A percentile compares a stretch with the other conserved stretches of the same genome.
These are phyloP conservation scores for Colletotrichum sp. DNA, from an alignment of 2,329 filamentous ascomycete species.

Conservation along the genomic window DNA sequence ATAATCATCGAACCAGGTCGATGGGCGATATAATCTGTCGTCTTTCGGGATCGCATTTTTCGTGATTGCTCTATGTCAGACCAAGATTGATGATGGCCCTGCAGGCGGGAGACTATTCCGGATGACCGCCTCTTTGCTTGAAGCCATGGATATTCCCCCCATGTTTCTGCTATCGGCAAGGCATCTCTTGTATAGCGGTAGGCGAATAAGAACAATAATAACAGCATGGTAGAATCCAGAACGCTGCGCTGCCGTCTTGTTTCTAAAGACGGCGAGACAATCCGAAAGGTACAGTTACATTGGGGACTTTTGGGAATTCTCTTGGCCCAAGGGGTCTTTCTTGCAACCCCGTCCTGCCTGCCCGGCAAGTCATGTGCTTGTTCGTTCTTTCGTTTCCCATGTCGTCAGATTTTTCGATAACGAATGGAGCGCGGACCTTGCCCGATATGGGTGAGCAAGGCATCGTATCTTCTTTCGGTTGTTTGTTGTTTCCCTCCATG, in stretches of 20 bases:
- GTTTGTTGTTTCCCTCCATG: background rate
- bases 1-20: background rate
- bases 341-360: background rate
- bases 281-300: constrained; percentile 11
- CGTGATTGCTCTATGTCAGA: background rate
- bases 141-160: background rate
- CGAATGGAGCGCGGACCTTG: background rate
- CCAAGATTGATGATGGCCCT: background rate
- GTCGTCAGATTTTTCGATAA: background rate
- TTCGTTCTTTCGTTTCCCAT: background rate
- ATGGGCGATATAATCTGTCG: background rate
- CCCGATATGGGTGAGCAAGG: background rate
- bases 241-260: background rate
- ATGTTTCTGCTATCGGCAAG: constrained; percentile 14
- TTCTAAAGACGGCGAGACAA: background rate
- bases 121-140: background rate
- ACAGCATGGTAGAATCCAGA: background rate
- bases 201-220: background rate
- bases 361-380: background rate
- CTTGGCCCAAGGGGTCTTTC: background rate
- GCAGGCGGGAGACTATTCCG: background rate
- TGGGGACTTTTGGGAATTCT: background rate
- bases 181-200: background rate
- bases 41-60: background rate
- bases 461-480: background rate